phyloP scores from a whole-genome alignment of 495 filamentous ascomycete species.

The Penicillium nucicola region DNA sequence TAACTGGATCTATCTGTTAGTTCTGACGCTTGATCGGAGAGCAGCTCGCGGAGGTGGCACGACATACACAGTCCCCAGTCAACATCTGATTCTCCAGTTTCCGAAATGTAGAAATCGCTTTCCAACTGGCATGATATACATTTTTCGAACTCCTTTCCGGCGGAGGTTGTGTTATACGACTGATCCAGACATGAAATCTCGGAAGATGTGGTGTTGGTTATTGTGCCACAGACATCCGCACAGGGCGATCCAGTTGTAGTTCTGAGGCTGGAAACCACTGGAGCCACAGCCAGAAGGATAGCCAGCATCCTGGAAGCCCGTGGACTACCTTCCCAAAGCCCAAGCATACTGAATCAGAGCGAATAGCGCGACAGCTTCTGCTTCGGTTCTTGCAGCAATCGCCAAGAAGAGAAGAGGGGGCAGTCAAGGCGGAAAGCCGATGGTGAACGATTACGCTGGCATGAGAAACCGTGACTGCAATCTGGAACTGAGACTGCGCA shows the following conservation, averaged over 20 bases:
- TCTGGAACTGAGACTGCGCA: neutral
- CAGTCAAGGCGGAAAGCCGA: conserved; percentile 10
- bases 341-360: conserved; percentile 13
- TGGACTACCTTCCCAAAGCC: conserved; percentile 4
- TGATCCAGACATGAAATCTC: conserved; percentile 56
- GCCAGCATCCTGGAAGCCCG: conserved; percentile 6
- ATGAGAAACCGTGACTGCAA: conserved; percentile 11
- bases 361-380: conserved; percentile 4
- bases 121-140: conserved; percentile 58
- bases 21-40: neutral
- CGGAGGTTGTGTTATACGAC: conserved; percentile 37
- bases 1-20: conserved; percentile 32
- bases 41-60: neutral
- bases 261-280: conserved; percentile 22
- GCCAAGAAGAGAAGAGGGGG: conserved; percentile 1
- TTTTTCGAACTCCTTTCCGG: conserved; percentile 51
- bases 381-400: conserved; percentile 4
- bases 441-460: conserved; percentile 15
- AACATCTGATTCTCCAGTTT: conserved; percentile 51
- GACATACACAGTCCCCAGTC: conserved; percentile 60
- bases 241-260: conserved; percentile 53
- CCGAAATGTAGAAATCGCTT: conserved; percentile 48
- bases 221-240: conserved; percentile 42
- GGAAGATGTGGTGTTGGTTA: conserved; percentile 42
- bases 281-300: conserved; percentile 8